Percentiles rank a stretch among this genome's conserved stretches.
These are phyloP conservation scores for Aspergillus melleus DNA, from an alignment of 2,329 filamentous ascomycete species.

Conservation along the genomic window DNA sequence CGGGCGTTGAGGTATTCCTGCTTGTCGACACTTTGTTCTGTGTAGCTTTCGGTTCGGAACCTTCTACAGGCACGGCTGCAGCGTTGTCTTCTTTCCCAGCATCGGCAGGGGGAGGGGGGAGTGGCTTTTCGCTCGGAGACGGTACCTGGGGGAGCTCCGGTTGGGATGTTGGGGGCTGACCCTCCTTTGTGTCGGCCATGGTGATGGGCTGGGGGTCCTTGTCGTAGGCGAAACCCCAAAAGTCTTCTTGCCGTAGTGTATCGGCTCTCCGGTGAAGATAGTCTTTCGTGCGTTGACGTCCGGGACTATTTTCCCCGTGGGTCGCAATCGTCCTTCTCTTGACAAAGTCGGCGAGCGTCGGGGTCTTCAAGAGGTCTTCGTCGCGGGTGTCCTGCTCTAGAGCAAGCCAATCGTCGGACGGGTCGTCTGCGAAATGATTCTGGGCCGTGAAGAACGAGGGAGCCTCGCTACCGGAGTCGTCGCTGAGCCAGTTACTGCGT, in stretches of 20 bases:
- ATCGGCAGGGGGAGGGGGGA: constrained; percentile 38
- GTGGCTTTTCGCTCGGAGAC: constrained; percentile 40
- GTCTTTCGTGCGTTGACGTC: constrained; percentile 34
- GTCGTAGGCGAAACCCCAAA: constrained; percentile 48
- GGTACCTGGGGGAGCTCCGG: constrained; percentile 18
- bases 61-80: constrained; percentile 12
- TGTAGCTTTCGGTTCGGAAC: constrained; percentile 9
- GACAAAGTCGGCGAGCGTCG: constrained; percentile 39
- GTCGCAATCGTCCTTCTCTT: constrained; percentile 22
- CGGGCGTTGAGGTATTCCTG: constrained; percentile 26
- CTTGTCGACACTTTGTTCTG: constrained; percentile 16
- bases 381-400: constrained; percentile 40
- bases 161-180: constrained; percentile 20
- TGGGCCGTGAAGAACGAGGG: constrained; percentile 57
- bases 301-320: constrained; percentile 18
- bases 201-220: constrained; percentile 34
- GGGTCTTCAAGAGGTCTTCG: constrained; percentile 42
- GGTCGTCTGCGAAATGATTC: constrained; percentile 43
- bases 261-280: constrained; percentile 39
- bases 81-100: constrained; percentile 11
- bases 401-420: constrained; percentile 46
- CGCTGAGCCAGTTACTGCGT: constrained; percentile 79
- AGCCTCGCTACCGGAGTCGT: constrained; percentile 72
- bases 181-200: constrained; percentile 35
- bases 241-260: constrained; percentile 46